phyloP scores from a whole-genome alignment of 306 rosid genomes.

The Rosa rugosa region DNA sequence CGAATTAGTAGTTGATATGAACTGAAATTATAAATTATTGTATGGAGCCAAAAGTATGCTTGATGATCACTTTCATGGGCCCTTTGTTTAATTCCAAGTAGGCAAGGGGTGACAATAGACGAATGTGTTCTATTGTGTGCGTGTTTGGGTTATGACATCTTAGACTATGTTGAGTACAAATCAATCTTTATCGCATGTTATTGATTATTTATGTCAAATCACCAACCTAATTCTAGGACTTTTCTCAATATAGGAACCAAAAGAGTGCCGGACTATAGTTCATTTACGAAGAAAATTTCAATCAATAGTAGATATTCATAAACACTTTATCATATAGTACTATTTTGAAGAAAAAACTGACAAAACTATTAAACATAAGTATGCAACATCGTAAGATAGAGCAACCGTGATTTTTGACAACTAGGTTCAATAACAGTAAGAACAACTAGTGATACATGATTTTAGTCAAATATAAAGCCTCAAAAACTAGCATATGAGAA shows the following conservation, averaged over 20 bases:
- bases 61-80: not conserved
- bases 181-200: not conserved
- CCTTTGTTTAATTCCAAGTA: not conserved
- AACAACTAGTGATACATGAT: not conserved
- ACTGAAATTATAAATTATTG: not conserved
- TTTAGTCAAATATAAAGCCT: not conserved
- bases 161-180: not conserved
- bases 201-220: not conserved
- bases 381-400: too few relatives aligned
- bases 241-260: not conserved
- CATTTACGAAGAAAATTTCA: not conserved
- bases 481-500: not conserved
- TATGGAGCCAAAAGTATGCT: slow-evolving; percentile 3
- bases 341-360: too few relatives aligned
- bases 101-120: not conserved
- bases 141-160: not conserved
- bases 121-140: not conserved
- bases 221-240: not conserved
- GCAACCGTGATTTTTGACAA: too few relatives aligned
- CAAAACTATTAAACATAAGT: too few relatives aligned
- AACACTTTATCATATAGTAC: too few relatives aligned
- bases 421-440: not conserved
- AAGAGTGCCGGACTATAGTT: not conserved
- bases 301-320: too few relatives aligned
- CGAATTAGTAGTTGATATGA: not conserved